Evolutionary conservation across 2,329 filamentous ascomycete species (phyloP), one percentile per base, ranked within the genome.

Genomic region (Knoxdaviesia capensis): DNA sequence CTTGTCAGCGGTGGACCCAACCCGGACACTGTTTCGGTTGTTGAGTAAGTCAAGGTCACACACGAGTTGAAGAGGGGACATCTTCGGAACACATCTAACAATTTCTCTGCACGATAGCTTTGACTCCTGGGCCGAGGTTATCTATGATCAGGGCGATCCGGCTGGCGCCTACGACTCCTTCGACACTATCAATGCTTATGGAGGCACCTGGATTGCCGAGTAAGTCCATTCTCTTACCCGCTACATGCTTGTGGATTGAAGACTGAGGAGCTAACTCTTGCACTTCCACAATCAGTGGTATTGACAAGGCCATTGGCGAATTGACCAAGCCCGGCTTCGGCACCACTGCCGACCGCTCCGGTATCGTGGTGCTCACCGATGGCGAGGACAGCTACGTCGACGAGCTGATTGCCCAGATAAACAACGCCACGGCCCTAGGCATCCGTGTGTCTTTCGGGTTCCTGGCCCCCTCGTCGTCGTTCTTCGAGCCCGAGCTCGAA

Each of bases 381-480:
- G 47, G 48, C 30, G 44, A 48, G 31, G 47, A 48, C 43, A 34
- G 41, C n/a, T 35, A 46, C 41, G 33, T 41, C n/a, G 37, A 41
- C 8, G 33, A 32, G n/a, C 41, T 47, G 4, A 44, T 48, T 20
- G 11, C 40, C n/a, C 36, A 42, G 29, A 45, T 50, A 20, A 39
- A 43, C 34, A 41, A 38, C 5, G 45, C 48, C 4, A 41, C 35
- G 8, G 30, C 41, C 31, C 40, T 43, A 3, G 47, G 48, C 30
- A 50, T 50, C 41, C 46, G 46, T 32, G 48, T 50, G 4, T 48
- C 46, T 38, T 50, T 48, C 35, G 46, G 48, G 28, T 50, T 48
- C 43, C 46, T 50, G 28, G 41, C 43, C 10, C 44, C 46, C 5
- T 34, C 46, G 6, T 34, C 42, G 5, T 40, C 36, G n/a, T 43